Evolutionary conservation across 2,329 filamentous ascomycete genomes (phyloP), one percentile per base, ranked within the genome.

Genomic region (Aspergillus hiratsukae): DNA sequence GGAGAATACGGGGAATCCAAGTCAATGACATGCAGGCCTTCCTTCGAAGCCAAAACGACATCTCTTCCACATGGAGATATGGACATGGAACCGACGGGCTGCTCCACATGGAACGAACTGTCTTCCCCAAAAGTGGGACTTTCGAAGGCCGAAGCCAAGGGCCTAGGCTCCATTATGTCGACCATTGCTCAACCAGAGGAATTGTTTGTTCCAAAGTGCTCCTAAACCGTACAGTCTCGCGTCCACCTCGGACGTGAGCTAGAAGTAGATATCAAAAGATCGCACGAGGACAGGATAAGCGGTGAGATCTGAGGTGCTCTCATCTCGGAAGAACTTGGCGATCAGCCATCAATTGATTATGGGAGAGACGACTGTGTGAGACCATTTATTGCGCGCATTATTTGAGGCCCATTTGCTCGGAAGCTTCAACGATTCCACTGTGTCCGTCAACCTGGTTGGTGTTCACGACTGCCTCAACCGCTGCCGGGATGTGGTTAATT

Each of bases 21-120:
- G 66, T 97, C 92, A 68, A 97, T 92, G 64, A 97, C 91, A 69
- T 93, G 88, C 54, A 97, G 82, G 49, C 92, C 92, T 67, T 94
- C 88, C 53, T 90, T 90, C 81, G 91, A 95, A 54, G 91, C 93
- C 61, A 97, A 80, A 37, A 93, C 92, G 55, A 97, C 86, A 76
- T 97, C 93, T 66, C 93, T 84, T 50, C 93, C 91, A 58, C 88
- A 92, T 2, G 92, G 92, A 21, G 92, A 95, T 74, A 97, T 96
- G 58, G 91, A 93, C 65, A 93, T 92, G 5, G 93, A 95, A 49
- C 91, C 91, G 52, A 96, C 90, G 19, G 81, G 78, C 61, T 85
- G 83, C 58, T 92, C 87, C 52, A 97, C 89, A 66, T 89, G 86
- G 64, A 97, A 92, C 1, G 87, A 89, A 52, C 89, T 87, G 74